phyloP scores from a whole-genome alignment of 305 asterid genomes.

The Vinca major region DNA sequence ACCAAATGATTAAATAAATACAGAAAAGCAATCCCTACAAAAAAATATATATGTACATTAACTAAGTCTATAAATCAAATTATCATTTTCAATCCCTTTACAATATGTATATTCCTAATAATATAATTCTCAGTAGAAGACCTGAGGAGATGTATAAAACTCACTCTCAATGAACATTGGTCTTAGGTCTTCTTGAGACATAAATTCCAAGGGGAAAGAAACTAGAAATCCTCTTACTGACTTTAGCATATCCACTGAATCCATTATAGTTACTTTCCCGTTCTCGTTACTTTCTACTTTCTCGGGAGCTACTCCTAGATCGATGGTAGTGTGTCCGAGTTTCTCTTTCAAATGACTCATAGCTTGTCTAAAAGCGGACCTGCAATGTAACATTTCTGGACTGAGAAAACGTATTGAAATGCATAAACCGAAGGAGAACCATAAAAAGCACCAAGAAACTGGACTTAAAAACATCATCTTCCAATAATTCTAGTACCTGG shows the following conservation, averaged over 20 bases:
- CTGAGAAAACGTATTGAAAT: not conserved
- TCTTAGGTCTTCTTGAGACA: constrained; percentile 81
- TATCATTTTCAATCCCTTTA: not conserved
- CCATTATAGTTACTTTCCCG: constrained; percentile 27
- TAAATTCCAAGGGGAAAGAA: constrained; percentile 77
- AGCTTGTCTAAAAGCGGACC: constrained; percentile 74
- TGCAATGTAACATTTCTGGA: constrained; percentile 17
- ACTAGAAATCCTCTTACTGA: constrained; percentile 67
- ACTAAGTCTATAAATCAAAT: not conserved
- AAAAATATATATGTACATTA: not conserved
- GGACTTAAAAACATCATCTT: not conserved
- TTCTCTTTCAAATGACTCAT: constrained; percentile 67
- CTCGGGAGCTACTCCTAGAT: constrained; percentile 80
- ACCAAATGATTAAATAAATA: not conserved
- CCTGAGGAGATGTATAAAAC: constrained; percentile 75
- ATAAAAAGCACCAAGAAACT: constrained; percentile 3
- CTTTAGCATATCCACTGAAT: constrained; percentile 44
- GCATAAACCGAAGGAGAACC: not conserved
- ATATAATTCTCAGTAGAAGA: constrained; percentile 47
- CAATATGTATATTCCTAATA: not conserved
- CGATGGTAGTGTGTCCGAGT: constrained; percentile 71
- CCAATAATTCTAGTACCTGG: constrained; percentile 45
- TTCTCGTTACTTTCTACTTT: constrained; percentile 37
- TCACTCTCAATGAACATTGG: constrained; percentile 82
- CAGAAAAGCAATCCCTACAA: not conserved